Percentiles rank a stretch among this genome's conserved stretches.
phyloP scores from a whole-genome alignment of 352 stramenopile genomes.

The Plasmopara halstedii region DNA sequence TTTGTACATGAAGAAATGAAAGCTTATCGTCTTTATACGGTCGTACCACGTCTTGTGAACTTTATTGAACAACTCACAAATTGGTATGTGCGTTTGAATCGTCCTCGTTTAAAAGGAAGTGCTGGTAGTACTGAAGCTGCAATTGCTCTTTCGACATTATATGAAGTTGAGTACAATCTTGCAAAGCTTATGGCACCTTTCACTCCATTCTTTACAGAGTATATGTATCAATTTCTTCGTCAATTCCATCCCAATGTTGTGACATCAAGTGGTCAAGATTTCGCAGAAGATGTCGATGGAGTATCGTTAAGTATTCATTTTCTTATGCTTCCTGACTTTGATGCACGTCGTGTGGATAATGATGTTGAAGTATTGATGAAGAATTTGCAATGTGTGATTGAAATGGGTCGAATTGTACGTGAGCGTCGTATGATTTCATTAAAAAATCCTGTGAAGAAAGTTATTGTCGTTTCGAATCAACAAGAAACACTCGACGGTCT shows the following conservation, averaged over 20 bases:
- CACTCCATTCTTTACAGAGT: constrained; percentile 99
- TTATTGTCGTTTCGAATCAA: constrained; percentile 93
- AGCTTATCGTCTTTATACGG: constrained; percentile 99
- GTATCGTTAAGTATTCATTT: constrained; percentile 95
- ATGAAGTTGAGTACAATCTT: constrained; percentile 95
- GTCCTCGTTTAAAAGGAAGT: constrained; percentile 94
- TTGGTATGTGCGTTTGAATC: constrained; percentile 99
- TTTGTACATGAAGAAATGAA: constrained; percentile 97
- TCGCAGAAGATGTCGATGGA: constrained; percentile 88
- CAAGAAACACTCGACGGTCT: constrained; percentile 68
- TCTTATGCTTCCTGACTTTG: constrained; percentile 91
- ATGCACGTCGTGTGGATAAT: constrained; percentile 89
- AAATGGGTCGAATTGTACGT: constrained; percentile 93
- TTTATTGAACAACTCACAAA: constrained; percentile 99
- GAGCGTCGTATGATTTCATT: constrained; percentile 96
- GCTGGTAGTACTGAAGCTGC: constrained; percentile 83
- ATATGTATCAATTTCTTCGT: constrained; percentile 98
- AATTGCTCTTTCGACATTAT: constrained; percentile 91
- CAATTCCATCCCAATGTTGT: constrained; percentile 91
- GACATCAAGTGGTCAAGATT: constrained; percentile 7
- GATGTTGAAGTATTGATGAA: constrained; percentile 92
- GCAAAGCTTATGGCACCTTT: constrained; percentile 98
- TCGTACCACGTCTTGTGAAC: constrained; percentile 95
- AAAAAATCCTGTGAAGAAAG: constrained; percentile 95
- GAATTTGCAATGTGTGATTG: constrained; percentile 94